Evolutionary conservation across 1,284 basidiomycete species (phyloP).

Genomic region (Heimioporus retisporus): DNA sequence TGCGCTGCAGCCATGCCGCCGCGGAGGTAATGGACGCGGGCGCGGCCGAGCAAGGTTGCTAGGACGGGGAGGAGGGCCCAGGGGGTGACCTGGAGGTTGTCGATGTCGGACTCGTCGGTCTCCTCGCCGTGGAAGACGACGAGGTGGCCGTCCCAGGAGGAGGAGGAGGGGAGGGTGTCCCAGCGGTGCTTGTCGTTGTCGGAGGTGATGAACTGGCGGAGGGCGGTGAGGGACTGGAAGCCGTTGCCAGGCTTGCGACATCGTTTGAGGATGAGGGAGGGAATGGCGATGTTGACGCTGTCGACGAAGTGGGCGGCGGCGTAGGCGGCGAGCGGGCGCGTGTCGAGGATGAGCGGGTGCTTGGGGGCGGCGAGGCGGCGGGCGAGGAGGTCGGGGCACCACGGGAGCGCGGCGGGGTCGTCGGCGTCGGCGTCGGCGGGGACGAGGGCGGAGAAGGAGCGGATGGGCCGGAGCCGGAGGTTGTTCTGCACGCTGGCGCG

Average conservation of each 20-base stretch:
- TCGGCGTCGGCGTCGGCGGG: slow-evolving; percentile 14
- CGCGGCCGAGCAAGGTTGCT: slow-evolving; percentile 61
- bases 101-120: slow-evolving; percentile 72
- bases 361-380: slow-evolving; percentile 59
- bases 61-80: slow-evolving; percentile 76
- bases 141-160: slow-evolving; percentile 78
- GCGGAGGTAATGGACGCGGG: slow-evolving; percentile 70
- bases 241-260: slow-evolving; percentile 73
- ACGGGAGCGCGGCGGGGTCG: slow-evolving; percentile 32
- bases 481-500: slow-evolving; percentile 79
- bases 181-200: slow-evolving; percentile 69
- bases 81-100: slow-evolving; percentile 63
- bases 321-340: slow-evolving; percentile 75
- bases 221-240: slow-evolving; percentile 70
- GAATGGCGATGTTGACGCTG: slow-evolving; percentile 86
- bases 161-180: slow-evolving; percentile 63
- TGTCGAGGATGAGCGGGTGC: slow-evolving; percentile 82
- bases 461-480: slow-evolving; percentile 78
- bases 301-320: slow-evolving; percentile 69
- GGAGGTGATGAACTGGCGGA: slow-evolving; percentile 84
- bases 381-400: slow-evolving; percentile 61
- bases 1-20: slow-evolving; percentile 74
- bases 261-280: slow-evolving; percentile 89
- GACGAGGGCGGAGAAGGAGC: slow-evolving; percentile 57
- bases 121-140: slow-evolving; percentile 78